These are phyloP conservation scores for Penicillium coffeae DNA, from an alignment of 495 filamentous ascomycete genomes.

Conservation along the genomic window DNA sequence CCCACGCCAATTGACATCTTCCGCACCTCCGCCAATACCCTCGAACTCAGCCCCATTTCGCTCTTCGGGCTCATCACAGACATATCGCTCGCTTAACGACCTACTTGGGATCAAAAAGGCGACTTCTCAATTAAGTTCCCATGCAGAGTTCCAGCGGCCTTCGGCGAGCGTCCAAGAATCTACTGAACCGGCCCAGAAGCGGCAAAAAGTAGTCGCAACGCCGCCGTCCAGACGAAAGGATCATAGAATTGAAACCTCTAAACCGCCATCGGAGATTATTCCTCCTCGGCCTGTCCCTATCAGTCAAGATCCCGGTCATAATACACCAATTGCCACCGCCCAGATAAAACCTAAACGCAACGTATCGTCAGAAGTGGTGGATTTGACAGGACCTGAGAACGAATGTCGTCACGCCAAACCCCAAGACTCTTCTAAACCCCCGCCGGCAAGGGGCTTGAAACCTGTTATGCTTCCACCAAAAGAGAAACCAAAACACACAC, in stretches of 20 bases:
- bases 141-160: constrained; percentile 35
- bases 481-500: background rate
- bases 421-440: too few species aligned
- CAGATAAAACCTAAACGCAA: background rate
- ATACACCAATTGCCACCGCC: too few species aligned
- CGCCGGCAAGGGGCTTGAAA: background rate
- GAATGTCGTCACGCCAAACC: constrained; percentile 1
- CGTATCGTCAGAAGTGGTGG: constrained; percentile 15
- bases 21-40: background rate
- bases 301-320: background rate
- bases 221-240: too few species aligned
- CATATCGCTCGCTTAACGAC: constrained; percentile 52
- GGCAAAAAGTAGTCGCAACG: constrained; percentile 42
- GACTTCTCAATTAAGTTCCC: constrained; percentile 47
- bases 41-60: constrained; percentile 8
- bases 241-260: too few species aligned
- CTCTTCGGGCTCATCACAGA: constrained; percentile 26
- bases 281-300: background rate
- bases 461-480: background rate
- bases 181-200: constrained; percentile 40
- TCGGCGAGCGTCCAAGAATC: constrained; percentile 14
- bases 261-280: background rate
- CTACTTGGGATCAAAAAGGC: constrained; percentile 54
- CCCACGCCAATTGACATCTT: constrained; percentile 12
- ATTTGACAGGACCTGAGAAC: constrained; percentile 16